phyloP scores from a whole-genome alignment of 2,329 filamentous ascomycete genomes.

The Fusarium sp. region DNA sequence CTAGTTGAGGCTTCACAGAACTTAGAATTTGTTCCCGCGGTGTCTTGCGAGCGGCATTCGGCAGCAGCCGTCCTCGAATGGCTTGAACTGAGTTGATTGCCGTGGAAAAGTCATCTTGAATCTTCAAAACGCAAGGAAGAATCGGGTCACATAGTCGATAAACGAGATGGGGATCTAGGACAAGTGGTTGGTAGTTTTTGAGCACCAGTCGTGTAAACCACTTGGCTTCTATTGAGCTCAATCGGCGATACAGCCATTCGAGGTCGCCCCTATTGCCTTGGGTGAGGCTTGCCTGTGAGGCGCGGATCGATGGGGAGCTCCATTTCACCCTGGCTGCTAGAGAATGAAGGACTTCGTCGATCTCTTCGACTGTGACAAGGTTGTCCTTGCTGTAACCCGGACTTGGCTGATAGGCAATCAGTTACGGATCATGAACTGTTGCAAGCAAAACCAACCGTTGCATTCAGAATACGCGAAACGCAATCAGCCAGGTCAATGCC shows the following conservation, averaged over 20 bases:
- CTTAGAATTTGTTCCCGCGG: conserved; percentile 41
- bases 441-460: conserved; percentile 62
- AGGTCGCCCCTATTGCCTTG: conserved; percentile 59
- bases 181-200: conserved; percentile 78
- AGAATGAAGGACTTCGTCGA: conserved; percentile 74
- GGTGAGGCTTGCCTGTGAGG: conserved; percentile 44
- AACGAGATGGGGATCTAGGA: conserved; percentile 68
- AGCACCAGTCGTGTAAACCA: conserved; percentile 87
- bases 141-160: conserved; percentile 75
- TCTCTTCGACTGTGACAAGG: conserved; percentile 75
- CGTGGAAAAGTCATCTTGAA: conserved; percentile 75
- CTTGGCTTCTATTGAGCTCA: conserved; percentile 80
- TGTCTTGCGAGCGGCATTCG: conserved; percentile 27
- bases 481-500: conserved; percentile 79
- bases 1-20: conserved; percentile 64
- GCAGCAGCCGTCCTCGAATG: conserved; percentile 35
- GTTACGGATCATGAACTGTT: neutral
- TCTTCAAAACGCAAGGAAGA: conserved; percentile 76
- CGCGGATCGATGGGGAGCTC: conserved; percentile 73
- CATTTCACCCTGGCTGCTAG: conserved; percentile 78
- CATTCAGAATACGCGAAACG: conserved; percentile 72
- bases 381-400: conserved; percentile 45
- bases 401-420: conserved; percentile 58
- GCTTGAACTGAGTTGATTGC: conserved; percentile 67
- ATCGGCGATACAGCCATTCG: conserved; percentile 66